Evolutionary conservation across 2,329 filamentous ascomycete genomes (phyloP), one percentile per base, ranked within the genome.

Genomic region (Colletotrichum tofieldiae): DNA sequence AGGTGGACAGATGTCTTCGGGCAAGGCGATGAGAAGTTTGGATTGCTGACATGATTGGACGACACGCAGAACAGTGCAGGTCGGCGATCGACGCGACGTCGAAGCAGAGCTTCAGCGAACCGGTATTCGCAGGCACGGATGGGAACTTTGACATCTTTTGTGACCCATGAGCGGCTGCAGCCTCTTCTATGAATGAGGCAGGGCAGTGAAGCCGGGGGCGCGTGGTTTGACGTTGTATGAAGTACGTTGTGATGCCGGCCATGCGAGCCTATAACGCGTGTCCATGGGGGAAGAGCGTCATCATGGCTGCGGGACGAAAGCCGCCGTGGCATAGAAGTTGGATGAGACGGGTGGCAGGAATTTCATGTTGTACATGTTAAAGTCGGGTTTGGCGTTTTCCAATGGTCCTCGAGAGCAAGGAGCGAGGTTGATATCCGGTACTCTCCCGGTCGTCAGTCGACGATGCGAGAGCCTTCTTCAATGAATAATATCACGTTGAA

Each of bases 91-190:
- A 76, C 3, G 77, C 77, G 26, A 76, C 81, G 7, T 78, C 81
- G 47, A 56, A 63, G 51, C 56, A 63, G 67, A 73, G 67, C 61
- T 73, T 73, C 47, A 62, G 72, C 61, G 76, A 80, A 8, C 78
- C 79, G n/a, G 74, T 75, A 18, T 76, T 86, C 49, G 80, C 82
- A 41, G 84, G 81, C 66, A 81, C 83, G 9, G 82, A 83, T 63
- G 81, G 80, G 39, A 78, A 86, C 29, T 86, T 86, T 73, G 83
- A 86, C 67, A 83, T 84, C 72, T 86, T 86, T 72, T 87, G 86
- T 76, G 84, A 86, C 43, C 55, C 81, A 60, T 83, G 75, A 80
- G 49, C 1, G 26, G 45, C 39, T 20, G 32, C 7, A 9, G 52
- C 35, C 20, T 39, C 20, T 35, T 23, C 9, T 16, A 52, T 11